phyloP scores from a whole-genome alignment of 768 basidiomycete genomes.

The Hortiboletus flavorubellus region DNA sequence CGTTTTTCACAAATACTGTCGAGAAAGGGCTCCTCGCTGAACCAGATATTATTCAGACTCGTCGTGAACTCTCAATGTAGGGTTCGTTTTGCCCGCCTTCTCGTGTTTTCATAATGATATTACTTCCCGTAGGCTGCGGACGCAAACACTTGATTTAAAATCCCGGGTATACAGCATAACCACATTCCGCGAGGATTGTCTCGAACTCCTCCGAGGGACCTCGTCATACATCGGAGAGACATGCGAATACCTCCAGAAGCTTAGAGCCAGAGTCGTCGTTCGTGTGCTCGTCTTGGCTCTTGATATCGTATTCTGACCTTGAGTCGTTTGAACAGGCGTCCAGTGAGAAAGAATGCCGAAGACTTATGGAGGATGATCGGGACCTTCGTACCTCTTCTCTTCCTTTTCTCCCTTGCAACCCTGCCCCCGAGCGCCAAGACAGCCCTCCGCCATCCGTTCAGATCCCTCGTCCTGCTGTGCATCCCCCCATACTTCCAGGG shows the following conservation, averaged over 20 bases:
- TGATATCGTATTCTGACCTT: too few relatives aligned
- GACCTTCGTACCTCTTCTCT: too few relatives aligned
- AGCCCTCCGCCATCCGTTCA: too few relatives aligned
- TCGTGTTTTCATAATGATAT: too few relatives aligned
- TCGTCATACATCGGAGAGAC: not conserved
- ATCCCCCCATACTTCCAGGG: not conserved
- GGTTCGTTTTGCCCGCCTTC: too few relatives aligned
- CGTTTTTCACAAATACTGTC: not conserved
- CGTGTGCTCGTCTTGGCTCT: not conserved
- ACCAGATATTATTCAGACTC: not conserved
- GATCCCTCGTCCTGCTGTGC: not conserved
- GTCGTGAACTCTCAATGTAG: not conserved
- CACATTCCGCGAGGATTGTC: not conserved
- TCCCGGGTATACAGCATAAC: not conserved
- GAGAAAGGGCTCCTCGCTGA: slow-evolving; percentile 10
- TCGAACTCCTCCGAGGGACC: not conserved
- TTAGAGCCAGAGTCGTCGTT: slow-evolving; percentile 3
- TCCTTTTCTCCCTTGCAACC: too few relatives aligned
- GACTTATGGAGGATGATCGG: too few relatives aligned
- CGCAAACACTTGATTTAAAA: not conserved
- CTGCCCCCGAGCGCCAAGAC: too few relatives aligned
- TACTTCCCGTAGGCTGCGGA: not conserved
- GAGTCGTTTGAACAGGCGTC: not conserved
- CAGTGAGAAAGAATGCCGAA: not conserved
- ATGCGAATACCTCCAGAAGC: not conserved